Conservation (phyloP, 441 rosid species). For the Gossypium aridum region DNA sequence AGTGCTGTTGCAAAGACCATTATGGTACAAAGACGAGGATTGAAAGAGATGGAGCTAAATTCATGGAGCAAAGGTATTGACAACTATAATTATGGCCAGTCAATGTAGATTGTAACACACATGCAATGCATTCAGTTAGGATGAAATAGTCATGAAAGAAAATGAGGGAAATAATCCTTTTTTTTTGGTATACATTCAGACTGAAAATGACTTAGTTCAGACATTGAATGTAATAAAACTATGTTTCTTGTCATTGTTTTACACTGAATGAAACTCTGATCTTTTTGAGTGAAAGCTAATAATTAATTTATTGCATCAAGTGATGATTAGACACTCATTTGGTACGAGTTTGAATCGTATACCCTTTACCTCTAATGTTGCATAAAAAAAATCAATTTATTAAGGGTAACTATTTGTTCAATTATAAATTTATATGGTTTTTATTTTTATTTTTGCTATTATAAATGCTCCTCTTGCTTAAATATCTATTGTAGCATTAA, state of each 20-base stretch:
- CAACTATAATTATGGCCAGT: neutral
- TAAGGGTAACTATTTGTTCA: too few relatives aligned
- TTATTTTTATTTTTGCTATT: too few relatives aligned
- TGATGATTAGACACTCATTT: too few relatives aligned
- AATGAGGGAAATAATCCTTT: neutral
- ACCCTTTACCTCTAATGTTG: too few relatives aligned
- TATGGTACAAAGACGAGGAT: conserved; percentile 85
- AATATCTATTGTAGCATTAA: too few relatives aligned
- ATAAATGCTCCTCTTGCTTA: too few relatives aligned
- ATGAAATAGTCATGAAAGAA: neutral
- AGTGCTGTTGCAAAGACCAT: conserved; percentile 56
- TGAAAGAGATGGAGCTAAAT: conserved; percentile 32
- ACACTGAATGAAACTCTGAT: too few relatives aligned
- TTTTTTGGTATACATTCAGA: neutral
- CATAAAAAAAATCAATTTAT: too few relatives aligned
- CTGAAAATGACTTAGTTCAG: neutral
- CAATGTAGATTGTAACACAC: neutral
- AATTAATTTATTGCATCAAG: too few relatives aligned
- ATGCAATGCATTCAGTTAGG: neutral
- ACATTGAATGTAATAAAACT: neutral
- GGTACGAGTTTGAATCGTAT: too few relatives aligned
- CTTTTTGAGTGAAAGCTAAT: too few relatives aligned
- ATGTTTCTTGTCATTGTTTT: conserved; percentile 19
- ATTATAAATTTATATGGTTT: too few relatives aligned
- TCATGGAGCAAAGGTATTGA: neutral